Base-by-base conservation (phyloP, 2,329 filamentous ascomycete genomes). In the Nothophaeocryptopus gaeumannii region DNA sequence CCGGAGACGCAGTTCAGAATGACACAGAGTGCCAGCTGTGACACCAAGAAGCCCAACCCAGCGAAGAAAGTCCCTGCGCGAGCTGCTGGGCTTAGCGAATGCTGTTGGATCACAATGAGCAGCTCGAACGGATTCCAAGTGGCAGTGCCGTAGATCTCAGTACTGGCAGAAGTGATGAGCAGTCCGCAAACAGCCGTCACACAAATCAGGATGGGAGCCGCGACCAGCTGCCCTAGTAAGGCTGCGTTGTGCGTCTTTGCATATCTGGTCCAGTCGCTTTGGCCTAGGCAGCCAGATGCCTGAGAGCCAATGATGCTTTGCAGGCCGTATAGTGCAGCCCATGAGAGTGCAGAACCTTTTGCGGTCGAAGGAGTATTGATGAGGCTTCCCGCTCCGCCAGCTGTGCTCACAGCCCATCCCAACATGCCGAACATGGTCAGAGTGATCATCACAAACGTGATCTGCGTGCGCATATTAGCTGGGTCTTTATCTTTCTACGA, bases 1-100 rank as follows among this genome's bases (percentile, higher is more conserved):
- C 68, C 67, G 1, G 69, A 69, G 38, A 74, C 66, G 2, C 67
- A 66, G 51, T 73, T 74, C 41, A 67, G 62, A 8, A 65, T 67
- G 12, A 73, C 66, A 48, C 62, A 62, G n/a, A 62, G 52, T 26
- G 60, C 62, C 10, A 64, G 38, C 30, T 60, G 59, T 20, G 54
- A 55, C 13, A 49, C 54, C 32, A 65, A 51, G 26, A 65, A 59
- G 7, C 64, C 64, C 8, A 65, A 14, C 2, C 62, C 63, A 2
- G 62, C 62, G 43, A 65, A 67, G 45, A 67, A 67, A 2, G 58
- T 62, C 1, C 61, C 64, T 1, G 63, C 63, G 12, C 63, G 54
- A 26, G 52, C 48, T 16, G 49, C 51, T 3, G 63, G 42, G 0
- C 55, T 58, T n/a, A 60, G 55, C 11, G 53, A 50, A 0, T 45